Evolutionary conservation across 2,329 filamentous ascomycete genomes (phyloP), one percentile per base, ranked within the genome.

Genomic region (Thielaviopsis cerberus): DNA sequence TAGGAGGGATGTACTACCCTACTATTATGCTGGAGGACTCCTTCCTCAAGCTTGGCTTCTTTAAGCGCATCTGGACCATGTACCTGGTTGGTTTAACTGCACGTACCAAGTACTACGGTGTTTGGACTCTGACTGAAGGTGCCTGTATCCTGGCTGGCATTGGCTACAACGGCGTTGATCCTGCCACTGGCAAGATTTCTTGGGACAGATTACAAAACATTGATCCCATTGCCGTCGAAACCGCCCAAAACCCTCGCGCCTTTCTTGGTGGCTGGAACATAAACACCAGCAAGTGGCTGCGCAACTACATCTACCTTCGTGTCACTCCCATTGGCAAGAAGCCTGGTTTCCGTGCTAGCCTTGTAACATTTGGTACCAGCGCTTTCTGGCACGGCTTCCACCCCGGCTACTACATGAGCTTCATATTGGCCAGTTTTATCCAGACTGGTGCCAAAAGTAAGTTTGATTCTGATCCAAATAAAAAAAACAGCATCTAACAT

Each of bases 341-440:
- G 70, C 92, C 92, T 10, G 92, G 92, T 1, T 98, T 98, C 74
- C 79, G 90, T 60, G 92, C 92, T 55, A 97, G 86, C 66, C 73
- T 98, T 73, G 88, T 89, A 34, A 98, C 92, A 0, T 98, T 98
- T 68, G 80, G 82, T 6, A 97, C 92, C 22, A 95, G 89, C 66
- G 91, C 92, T 2, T 84, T 97, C 64, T 98, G 92, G 92, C 92
- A 98, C 67, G 92, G 92, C 27, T 98, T 98, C 71, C 94, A 94
- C 64, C 91, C 92, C 0, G 92, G 92, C 5, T 98, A 98, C 70
- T 97, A 97, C 69, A 72, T 98, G 61, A 79, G 85, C 4, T 98
- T 98, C 66, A 73, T 97, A 48, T 76, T 97, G 7, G 92, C 87
- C 1, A 89, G 88, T 62, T 86, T 98, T 63, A 79, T 96, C 27